Evolutionary conservation across 495 filamentous ascomycete genomes (phyloP).

Genomic region (Entonaema liquescens): DNA sequence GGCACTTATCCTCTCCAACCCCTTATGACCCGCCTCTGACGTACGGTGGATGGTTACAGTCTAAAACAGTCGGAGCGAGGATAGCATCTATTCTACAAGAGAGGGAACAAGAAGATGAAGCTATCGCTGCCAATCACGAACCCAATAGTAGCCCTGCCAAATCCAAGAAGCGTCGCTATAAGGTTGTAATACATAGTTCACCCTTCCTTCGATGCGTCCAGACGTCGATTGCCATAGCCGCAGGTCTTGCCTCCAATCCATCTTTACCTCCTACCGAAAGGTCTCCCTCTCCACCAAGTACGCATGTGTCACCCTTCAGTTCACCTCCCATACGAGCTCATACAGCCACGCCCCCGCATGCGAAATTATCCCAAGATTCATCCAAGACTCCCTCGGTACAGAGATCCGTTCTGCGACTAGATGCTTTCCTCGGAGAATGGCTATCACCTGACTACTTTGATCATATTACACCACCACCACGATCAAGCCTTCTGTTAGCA

Average conservation of each 20-base stretch:
- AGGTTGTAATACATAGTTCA: slow-evolving; percentile 87
- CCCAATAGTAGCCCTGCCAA: slow-evolving; percentile 31
- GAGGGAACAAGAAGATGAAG: slow-evolving; percentile 51
- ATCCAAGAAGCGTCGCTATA: slow-evolving; percentile 68
- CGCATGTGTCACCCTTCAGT: slow-evolving; percentile 45
- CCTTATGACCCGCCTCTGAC: slow-evolving; percentile 97
- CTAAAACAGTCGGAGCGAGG: slow-evolving; percentile 76
- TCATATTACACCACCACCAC: slow-evolving; percentile 86
- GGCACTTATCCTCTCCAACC: slow-evolving; percentile 93
- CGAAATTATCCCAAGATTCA: not conserved
- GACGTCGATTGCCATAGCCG: slow-evolving; percentile 87
- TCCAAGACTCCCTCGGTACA: slow-evolving; percentile 35
- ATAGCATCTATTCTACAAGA: slow-evolving; percentile 77
- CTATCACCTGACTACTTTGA: slow-evolving; percentile 92
- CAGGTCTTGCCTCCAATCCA: slow-evolving; percentile 79
- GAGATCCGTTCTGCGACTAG: slow-evolving; percentile 76
- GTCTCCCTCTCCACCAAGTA: slow-evolving; percentile 34
- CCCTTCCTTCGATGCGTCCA: slow-evolving; percentile 94
- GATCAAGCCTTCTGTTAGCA: slow-evolving; percentile 84
- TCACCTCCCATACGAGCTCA: slow-evolving; percentile 31
- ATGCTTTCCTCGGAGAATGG: slow-evolving; percentile 97
- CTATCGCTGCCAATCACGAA: slow-evolving; percentile 23
- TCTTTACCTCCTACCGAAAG: slow-evolving; percentile 43
- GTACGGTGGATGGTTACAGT: slow-evolving; percentile 92
- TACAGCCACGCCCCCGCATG: slow-evolving; percentile 22